These are phyloP conservation scores for Capsicum chinense DNA, from an alignment of 257 asterid species.

Conservation along the genomic window DNA sequence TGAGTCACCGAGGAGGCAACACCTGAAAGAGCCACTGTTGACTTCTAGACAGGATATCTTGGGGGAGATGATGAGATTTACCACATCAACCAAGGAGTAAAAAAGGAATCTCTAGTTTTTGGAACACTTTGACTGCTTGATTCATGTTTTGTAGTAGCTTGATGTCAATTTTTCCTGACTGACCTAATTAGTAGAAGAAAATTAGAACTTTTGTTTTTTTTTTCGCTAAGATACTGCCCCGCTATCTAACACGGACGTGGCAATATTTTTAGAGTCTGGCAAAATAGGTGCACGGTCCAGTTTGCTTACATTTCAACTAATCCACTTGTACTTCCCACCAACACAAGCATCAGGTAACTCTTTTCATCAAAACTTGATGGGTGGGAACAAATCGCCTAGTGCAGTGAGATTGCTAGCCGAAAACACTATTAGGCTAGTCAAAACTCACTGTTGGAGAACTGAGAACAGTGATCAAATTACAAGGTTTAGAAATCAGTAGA, in stretches of 20 bases:
- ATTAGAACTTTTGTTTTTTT: neutral
- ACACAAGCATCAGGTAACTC: neutral
- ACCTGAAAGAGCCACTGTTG: neutral
- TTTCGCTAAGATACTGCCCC: neutral
- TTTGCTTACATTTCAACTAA: neutral
- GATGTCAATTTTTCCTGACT: slow-evolving; percentile 17
- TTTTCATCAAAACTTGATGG: neutral
- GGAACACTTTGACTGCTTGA: neutral
- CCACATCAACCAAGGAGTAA: neutral
- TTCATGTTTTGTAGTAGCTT: slow-evolving; percentile 15
- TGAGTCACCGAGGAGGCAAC: neutral
- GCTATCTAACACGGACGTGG: neutral
- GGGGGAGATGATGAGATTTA: neutral
- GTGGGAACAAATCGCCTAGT: neutral
- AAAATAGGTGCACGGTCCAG: neutral
- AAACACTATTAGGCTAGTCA: neutral
- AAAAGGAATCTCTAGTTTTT: slow-evolving; percentile 10
- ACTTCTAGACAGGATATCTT: neutral
- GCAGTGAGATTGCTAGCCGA: neutral
- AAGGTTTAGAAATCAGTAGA: neutral
- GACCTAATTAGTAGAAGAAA: slow-evolving; percentile 12
- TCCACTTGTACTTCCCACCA: neutral
- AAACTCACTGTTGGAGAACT: neutral
- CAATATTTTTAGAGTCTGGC: neutral
- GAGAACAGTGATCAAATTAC: slow-evolving; percentile 1